Base-by-base conservation (phyloP, 148 eudicot species). In the Vaccinium myrtillus region DNA sequence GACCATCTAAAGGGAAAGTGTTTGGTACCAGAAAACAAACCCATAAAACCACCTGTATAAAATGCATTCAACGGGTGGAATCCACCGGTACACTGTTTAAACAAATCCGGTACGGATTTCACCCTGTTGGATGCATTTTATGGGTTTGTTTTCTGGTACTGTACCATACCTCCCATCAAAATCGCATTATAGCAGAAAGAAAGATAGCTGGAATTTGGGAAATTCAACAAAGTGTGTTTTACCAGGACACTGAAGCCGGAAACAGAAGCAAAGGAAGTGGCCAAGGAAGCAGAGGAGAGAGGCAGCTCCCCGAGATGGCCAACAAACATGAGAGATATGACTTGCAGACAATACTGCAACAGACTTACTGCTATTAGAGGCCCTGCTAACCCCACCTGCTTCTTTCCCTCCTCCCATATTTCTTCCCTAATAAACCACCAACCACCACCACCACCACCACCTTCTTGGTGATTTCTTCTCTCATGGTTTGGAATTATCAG, bases 261-360 rank as follows among this genome's bases (percentile, higher is more conserved):
- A 70, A 90, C 88, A 5, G 89, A 82, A 84, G 92, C 92, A 58
- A 90, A 88, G 32, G 91, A 88, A 49, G 91, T 90, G 59, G 89
- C 91, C 87, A 90, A 56, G 77, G 92, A 88, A 82, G 92, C 89
- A 81, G 90, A 50, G 14, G 92, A 87, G 32, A 90, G 92, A 25
- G 87, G 83, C 23, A 90, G 88, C 79, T 90, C 86, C 4, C 92
- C 92, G 15, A 90, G 85, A 78, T 87, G 92, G 55, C 92, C 92
- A 5, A 87, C 92, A 51, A 90, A 90, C 92, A 90, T 88, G 84
- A 90, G 71, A 1, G 89, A 87, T 50, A 89, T 87, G 14, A 90
- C 83, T 79, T 88, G 90, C 54, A 90, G 82, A 81, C 85, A 79
- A 43, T 88, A 90, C 88, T 88, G 90, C 87, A 90, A 77, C 1